Evolutionary conservation across 169 alveolate species (phyloP).

Genomic region (Pseudocohnilembus persalinus): DNA sequence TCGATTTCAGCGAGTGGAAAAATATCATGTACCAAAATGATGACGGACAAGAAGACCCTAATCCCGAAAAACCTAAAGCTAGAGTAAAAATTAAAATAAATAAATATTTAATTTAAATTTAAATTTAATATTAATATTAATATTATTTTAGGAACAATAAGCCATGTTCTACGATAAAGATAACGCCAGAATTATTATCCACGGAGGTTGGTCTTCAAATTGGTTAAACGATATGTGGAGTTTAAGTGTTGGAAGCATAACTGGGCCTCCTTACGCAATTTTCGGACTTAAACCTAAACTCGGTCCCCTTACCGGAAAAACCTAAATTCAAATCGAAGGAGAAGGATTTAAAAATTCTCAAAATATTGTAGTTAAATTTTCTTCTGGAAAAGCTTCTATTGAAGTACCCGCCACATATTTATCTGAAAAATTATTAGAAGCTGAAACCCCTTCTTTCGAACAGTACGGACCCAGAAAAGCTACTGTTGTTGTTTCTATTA

Average conservation of each 20-base stretch:
- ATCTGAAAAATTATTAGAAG: constrained; percentile 83
- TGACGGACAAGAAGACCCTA: constrained; percentile 53
- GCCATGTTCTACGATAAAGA: constrained; percentile 89
- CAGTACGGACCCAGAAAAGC: constrained; percentile 91
- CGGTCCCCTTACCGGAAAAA: constrained; percentile 93
- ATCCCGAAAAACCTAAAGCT: not conserved
- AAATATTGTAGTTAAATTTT: constrained; percentile 85
- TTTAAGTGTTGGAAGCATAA: constrained; percentile 89
- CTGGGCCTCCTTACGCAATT: constrained; percentile 95
- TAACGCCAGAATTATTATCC: constrained; percentile 82
- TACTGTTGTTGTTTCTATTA: constrained; percentile 88
- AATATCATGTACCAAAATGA: constrained; percentile 63
- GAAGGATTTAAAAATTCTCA: constrained; percentile 84
- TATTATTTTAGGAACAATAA: constrained; percentile 74
- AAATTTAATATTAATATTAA: too few species aligned
- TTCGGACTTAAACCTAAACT: constrained; percentile 84
- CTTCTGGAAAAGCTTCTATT: constrained; percentile 79
- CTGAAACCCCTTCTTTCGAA: constrained; percentile 89
- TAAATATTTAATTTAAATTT: too few species aligned
- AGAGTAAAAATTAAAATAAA: not conserved
- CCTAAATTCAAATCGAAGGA: constrained; percentile 82
- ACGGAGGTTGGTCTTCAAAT: constrained; percentile 94
- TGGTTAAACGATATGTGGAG: constrained; percentile 93
- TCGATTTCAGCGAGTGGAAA: constrained; percentile 71
- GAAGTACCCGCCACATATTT: constrained; percentile 85